Evolutionary conservation across 106 monocot species (phyloP).

Genomic region (Dendrobium nobile): DNA sequence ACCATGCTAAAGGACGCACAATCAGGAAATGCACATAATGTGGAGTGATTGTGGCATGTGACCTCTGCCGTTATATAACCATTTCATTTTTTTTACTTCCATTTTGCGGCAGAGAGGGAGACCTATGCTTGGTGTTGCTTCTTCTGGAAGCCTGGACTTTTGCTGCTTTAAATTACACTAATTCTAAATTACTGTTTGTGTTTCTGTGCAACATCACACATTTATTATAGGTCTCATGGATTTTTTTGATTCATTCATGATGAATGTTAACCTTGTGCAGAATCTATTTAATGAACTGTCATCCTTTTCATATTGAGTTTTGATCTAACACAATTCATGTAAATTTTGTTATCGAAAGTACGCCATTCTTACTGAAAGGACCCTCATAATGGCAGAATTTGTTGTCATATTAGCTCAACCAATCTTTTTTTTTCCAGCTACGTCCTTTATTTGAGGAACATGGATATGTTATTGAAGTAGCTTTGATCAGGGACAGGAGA

Average conservation of each 20-base stretch:
- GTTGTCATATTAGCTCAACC: background rate
- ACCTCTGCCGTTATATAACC: background rate
- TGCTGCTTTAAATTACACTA: background rate
- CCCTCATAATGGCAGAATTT: background rate
- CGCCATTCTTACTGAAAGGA: background rate
- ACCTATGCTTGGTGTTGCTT: background rate
- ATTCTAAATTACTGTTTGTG: background rate
- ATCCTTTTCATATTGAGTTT: background rate
- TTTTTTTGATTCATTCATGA: background rate
- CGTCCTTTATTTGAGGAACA: slow-evolving; percentile 95
- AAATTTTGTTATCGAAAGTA: background rate
- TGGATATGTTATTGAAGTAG: slow-evolving; percentile 95
- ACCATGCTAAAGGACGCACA: too few relatives aligned
- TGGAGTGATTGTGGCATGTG: too few relatives aligned
- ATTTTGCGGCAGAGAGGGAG: background rate
- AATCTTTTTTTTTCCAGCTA: slow-evolving; percentile 32
- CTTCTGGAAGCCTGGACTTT: background rate
- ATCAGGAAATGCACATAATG: too few relatives aligned
- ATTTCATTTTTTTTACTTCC: background rate
- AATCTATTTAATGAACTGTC: background rate
- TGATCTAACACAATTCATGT: background rate
- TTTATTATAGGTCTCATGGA: background rate
- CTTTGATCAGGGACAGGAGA: slow-evolving; percentile 83
- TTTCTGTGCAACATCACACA: background rate
- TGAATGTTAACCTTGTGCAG: background rate